Percentiles rank a stretch among this genome's conserved stretches.
phyloP scores from a whole-genome alignment of 2,329 filamentous ascomycete species.

The Tolypocladium tundrense region DNA sequence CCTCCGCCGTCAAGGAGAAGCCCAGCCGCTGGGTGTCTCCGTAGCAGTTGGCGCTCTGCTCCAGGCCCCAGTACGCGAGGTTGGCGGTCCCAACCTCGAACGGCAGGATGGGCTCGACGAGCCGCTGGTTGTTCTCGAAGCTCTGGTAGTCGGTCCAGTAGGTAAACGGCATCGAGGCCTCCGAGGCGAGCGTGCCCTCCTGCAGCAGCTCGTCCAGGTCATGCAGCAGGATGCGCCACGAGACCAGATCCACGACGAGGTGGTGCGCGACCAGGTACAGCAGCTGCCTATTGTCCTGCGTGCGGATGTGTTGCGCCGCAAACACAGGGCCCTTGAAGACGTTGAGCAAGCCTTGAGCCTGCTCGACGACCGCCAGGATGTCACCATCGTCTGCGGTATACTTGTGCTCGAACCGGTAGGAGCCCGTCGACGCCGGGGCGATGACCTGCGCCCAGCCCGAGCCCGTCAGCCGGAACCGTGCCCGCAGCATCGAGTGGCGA shows the following conservation, averaged over 20 bases:
- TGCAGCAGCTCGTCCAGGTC: slow-evolving; percentile 40
- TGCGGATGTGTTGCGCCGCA: slow-evolving; percentile 36
- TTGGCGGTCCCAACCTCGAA: slow-evolving; percentile 29
- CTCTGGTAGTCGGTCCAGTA: slow-evolving; percentile 39
- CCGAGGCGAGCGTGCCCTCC: slow-evolving; percentile 31
- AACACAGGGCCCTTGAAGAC: slow-evolving; percentile 42
- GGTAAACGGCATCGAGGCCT: slow-evolving; percentile 35
- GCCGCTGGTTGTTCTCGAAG: slow-evolving; percentile 20
- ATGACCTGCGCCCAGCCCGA: slow-evolving; percentile 37
- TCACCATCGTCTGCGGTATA: slow-evolving; percentile 29
- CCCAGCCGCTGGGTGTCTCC: slow-evolving; percentile 28
- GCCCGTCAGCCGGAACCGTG: slow-evolving; percentile 28
- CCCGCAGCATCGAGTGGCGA: slow-evolving; percentile 41
- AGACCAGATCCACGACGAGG: slow-evolving; percentile 38
- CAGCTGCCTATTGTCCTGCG: slow-evolving; percentile 32
- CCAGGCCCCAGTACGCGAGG: slow-evolving; percentile 37
- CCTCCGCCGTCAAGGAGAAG: slow-evolving; percentile 32
- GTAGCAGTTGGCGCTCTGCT: slow-evolving; percentile 29
- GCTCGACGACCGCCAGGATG: slow-evolving; percentile 27
- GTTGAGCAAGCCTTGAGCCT: slow-evolving; percentile 33
- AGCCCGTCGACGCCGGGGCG: slow-evolving; percentile 25
- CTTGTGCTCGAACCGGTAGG: slow-evolving; percentile 35
- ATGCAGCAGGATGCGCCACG: slow-evolving; percentile 38
- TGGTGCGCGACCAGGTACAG: slow-evolving; percentile 42
- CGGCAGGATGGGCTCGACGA: slow-evolving; percentile 21